Evolutionary conservation across 2,329 filamentous ascomycete genomes (phyloP).

Genomic region (Macroventuria anomochaeta): DNA sequence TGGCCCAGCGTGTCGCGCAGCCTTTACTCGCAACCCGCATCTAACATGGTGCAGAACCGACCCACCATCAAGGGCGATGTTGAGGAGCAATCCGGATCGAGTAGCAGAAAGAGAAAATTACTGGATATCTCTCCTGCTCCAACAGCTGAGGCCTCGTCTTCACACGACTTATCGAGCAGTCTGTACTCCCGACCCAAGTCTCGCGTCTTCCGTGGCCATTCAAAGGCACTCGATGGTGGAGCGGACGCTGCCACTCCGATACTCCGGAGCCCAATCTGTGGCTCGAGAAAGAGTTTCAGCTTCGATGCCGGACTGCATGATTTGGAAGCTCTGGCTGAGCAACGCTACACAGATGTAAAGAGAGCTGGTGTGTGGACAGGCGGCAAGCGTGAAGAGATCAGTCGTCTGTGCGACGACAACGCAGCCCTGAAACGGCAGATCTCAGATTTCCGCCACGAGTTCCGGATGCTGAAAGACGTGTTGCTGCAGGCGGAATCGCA

Average conservation of each 20-base stretch:
- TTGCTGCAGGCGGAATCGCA: constrained; percentile 16
- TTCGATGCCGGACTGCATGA: not conserved
- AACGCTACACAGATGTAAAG: not conserved
- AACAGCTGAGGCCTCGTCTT: not conserved
- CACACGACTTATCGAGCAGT: not conserved
- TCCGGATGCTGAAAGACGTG: constrained; percentile 21
- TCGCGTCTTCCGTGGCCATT: not conserved
- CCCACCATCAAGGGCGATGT: not conserved
- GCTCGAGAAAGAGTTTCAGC: not conserved
- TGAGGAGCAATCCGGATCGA: not conserved
- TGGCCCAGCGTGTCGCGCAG: not conserved
- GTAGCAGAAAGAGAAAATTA: not conserved
- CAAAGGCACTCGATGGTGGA: constrained; percentile 6
- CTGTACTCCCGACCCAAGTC: not conserved
- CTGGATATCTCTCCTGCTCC: not conserved
- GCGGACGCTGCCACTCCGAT: not conserved
- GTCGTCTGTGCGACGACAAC: constrained; percentile 19
- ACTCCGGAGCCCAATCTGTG: not conserved
- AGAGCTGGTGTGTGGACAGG: not conserved
- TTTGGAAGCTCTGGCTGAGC: not conserved
- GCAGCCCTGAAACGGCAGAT: constrained; percentile 24
- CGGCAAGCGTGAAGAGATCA: not conserved
- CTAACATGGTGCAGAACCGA: not conserved
- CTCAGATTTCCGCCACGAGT: constrained; percentile 25
- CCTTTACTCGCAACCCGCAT: not conserved